Evolutionary conservation across 2,329 filamentous ascomycete genomes (phyloP).

Genomic region (Colletotrichum simmondsii): DNA sequence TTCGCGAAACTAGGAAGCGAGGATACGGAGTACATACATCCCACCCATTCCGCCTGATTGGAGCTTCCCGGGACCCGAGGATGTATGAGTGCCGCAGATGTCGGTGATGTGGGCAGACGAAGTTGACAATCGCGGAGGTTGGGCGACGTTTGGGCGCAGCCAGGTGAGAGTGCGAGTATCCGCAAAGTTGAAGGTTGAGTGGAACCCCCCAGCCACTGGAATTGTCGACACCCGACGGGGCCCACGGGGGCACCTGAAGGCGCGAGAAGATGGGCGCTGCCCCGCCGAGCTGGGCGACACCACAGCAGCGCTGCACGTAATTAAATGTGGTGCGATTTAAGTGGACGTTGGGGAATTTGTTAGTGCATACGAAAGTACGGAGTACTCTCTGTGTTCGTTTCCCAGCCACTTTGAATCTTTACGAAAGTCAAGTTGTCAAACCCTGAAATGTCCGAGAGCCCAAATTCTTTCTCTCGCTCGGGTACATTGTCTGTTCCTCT

Average conservation of each 20-base stretch:
- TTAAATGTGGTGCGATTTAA: conserved; percentile 17
- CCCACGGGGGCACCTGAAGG: not conserved
- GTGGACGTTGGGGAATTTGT: conserved; percentile 3
- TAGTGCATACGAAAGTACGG: not conserved
- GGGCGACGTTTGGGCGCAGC: not conserved
- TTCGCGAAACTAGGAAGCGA: not conserved
- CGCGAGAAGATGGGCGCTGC: no score
- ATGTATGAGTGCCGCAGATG: not conserved
- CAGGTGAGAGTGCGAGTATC: not conserved
- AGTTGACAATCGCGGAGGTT: not conserved
- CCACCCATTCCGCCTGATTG: not conserved
- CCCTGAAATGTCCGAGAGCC: conserved; percentile 1
- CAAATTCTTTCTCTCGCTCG: not conserved
- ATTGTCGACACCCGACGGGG: not conserved
- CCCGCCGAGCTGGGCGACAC: not conserved
- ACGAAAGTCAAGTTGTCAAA: not conserved
- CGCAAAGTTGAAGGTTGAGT: no score
- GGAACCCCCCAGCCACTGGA: conserved; percentile 14
- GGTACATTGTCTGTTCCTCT: not conserved
- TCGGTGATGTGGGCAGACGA: not conserved
- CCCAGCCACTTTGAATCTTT: conserved; percentile 15
- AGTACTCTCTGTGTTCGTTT: not conserved
- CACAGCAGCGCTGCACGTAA: not conserved
- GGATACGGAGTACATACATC: not conserved
- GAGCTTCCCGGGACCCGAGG: not conserved